phyloP scores from a whole-genome alignment of 768 basidiomycete species.

The Gymnopilus dilepis region DNA sequence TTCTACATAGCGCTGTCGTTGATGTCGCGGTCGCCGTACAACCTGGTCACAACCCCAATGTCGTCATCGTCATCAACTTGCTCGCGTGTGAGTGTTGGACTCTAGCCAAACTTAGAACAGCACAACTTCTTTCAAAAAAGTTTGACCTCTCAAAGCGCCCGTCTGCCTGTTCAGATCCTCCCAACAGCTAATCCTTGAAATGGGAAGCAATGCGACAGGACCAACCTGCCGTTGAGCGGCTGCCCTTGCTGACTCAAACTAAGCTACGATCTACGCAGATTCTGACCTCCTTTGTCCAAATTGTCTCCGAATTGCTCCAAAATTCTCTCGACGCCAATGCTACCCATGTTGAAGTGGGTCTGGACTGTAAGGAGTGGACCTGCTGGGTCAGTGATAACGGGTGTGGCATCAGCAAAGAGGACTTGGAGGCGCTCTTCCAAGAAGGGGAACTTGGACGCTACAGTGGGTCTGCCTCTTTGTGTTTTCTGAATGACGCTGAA shows the following conservation, averaged over 20 bases:
- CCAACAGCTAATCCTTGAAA: slow-evolving; percentile 13
- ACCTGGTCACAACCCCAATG: too few relatives aligned
- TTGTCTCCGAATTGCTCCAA: slow-evolving; percentile 86
- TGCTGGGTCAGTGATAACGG: slow-evolving; percentile 92
- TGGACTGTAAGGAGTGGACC: slow-evolving; percentile 79
- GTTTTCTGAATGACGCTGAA: neutral
- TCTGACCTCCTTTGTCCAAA: slow-evolving; percentile 78
- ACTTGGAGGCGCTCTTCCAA: slow-evolving; percentile 58
- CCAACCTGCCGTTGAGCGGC: slow-evolving; percentile 41
- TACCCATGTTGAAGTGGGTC: slow-evolving; percentile 66
- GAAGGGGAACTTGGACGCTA: slow-evolving; percentile 64
- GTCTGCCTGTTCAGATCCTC: neutral
- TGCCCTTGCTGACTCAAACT: slow-evolving; percentile 67
- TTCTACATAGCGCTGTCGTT: too few relatives aligned
- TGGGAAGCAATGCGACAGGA: slow-evolving; percentile 27
- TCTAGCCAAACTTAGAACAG: slow-evolving; percentile 21
- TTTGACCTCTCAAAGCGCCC: neutral
- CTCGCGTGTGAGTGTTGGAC: neutral
- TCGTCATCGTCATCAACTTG: neutral
- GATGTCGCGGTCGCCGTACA: too few relatives aligned
- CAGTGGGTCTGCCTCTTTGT: slow-evolving; percentile 52
- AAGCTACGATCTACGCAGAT: slow-evolving; percentile 84
- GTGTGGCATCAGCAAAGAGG: slow-evolving; percentile 67
- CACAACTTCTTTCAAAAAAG: neutral
- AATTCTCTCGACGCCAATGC: slow-evolving; percentile 89